Evolutionary conservation across 495 filamentous ascomycete species (phyloP).

Genomic region (Aspergillus ellipticus): DNA sequence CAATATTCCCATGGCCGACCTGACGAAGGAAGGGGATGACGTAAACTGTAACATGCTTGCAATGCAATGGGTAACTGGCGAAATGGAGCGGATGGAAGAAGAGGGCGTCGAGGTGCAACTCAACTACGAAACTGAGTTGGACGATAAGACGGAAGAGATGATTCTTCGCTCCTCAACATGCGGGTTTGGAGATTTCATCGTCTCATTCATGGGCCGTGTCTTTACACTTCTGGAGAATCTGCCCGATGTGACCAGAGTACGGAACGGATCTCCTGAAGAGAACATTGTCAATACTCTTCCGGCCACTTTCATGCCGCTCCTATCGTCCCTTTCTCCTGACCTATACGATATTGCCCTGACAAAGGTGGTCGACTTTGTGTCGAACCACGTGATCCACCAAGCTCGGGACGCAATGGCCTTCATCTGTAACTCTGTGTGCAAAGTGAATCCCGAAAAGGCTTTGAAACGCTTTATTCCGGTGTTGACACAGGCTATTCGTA

Average conservation of each 20-base stretch:
- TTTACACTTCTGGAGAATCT: slow-evolving; percentile 95
- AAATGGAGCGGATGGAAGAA: slow-evolving; percentile 89
- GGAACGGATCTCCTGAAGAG: slow-evolving; percentile 90
- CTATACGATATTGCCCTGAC: slow-evolving; percentile 87
- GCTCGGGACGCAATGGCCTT: slow-evolving; percentile 98
- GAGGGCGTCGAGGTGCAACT: slow-evolving; percentile 80
- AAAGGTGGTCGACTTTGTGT: slow-evolving; percentile 90
- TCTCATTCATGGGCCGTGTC: slow-evolving; percentile 85
- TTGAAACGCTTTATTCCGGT: slow-evolving; percentile 86
- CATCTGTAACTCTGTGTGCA: slow-evolving; percentile 93
- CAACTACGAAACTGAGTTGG: slow-evolving; percentile 78
- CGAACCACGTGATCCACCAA: slow-evolving; percentile 94
- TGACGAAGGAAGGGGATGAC: slow-evolving; percentile 66
- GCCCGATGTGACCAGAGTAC: slow-evolving; percentile 79
- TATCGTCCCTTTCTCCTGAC: slow-evolving; percentile 88
- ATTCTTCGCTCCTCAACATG: slow-evolving; percentile 96
- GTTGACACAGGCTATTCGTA: slow-evolving; percentile 84
- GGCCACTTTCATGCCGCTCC: slow-evolving; percentile 83
- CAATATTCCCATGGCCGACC: slow-evolving; percentile 84
- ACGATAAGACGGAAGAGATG: slow-evolving; percentile 79
- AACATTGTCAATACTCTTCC: slow-evolving; percentile 96
- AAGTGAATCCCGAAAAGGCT: slow-evolving; percentile 88
- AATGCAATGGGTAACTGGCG: slow-evolving; percentile 87
- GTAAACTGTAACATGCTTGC: slow-evolving; percentile 74
- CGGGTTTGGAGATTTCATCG: slow-evolving; percentile 85